Evolutionary conservation across 352 stramenopile genomes (phyloP).

Genomic region (Phytophthora nicotianae): DNA sequence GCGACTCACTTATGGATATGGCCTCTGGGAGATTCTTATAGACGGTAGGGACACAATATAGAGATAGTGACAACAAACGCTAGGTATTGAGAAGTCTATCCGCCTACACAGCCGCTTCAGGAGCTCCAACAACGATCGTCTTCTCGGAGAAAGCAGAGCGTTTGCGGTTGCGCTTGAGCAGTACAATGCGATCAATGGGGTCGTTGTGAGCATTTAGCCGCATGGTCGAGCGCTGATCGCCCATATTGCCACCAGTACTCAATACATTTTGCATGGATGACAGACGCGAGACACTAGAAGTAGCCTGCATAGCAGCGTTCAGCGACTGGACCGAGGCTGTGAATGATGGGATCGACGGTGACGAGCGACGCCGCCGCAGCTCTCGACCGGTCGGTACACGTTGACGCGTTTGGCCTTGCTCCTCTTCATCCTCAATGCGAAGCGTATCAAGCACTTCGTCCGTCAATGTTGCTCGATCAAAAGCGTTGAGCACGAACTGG

Average conservation of each 20-base stretch:
- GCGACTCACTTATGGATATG: conserved; percentile 69
- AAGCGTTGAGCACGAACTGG: conserved; percentile 88
- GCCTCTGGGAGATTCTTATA: conserved; percentile 68
- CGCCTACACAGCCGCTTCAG: conserved; percentile 81
- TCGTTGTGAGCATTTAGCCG: conserved; percentile 66
- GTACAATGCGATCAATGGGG: conserved; percentile 70
- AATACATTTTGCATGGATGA: conserved; percentile 51
- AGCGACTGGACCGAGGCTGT: conserved; percentile 85
- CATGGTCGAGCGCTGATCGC: conserved; percentile 56
- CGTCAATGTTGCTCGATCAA: conserved; percentile 72
- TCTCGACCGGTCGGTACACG: conserved; percentile 57
- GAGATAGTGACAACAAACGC: conserved; percentile 7
- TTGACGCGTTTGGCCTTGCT: conserved; percentile 45
- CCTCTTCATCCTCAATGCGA: conserved; percentile 48
- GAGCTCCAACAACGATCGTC: conserved; percentile 88
- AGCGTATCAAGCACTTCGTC: conserved; percentile 82
- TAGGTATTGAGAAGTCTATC: conserved; percentile 1
- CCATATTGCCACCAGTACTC: conserved; percentile 28
- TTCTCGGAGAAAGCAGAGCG: conserved; percentile 75
- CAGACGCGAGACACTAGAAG: conserved; percentile 53
- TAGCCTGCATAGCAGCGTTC: conserved; percentile 77
- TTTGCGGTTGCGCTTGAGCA: conserved; percentile 84
- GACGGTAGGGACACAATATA: conserved; percentile 3
- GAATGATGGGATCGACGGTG: conserved; percentile 88
- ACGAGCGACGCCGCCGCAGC: conserved; percentile 73